phyloP scores from a whole-genome alignment of 2,329 filamentous ascomycete species.

The Colletotrichum spaethianum region DNA sequence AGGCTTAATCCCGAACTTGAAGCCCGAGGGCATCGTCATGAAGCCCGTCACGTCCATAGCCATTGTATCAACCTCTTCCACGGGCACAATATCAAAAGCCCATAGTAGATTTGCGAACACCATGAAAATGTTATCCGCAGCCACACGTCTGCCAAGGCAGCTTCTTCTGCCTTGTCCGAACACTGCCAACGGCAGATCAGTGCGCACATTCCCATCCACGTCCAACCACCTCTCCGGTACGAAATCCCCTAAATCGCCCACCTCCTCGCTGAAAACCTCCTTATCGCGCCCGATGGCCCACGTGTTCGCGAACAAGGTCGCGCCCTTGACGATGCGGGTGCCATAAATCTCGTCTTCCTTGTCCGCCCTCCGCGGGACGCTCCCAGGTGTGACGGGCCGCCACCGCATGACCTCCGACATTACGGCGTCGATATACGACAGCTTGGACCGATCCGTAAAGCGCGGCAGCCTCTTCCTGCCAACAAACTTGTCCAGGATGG shows the following conservation, averaged over 20 bases:
- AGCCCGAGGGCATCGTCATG: conserved; percentile 47
- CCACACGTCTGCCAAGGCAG: conserved; percentile 60
- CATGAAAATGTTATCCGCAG: conserved; percentile 61
- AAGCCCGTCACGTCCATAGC: conserved; percentile 46
- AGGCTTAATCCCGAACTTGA: conserved; percentile 47
- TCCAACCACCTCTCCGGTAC: conserved; percentile 51
- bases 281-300: conserved; percentile 56
- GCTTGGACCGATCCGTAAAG: conserved; percentile 53
- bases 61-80: conserved; percentile 44
- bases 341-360: conserved; percentile 54
- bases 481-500: conserved; percentile 57
- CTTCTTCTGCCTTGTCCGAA: conserved; percentile 66
- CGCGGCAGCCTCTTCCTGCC: conserved; percentile 55
- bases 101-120: conserved; percentile 61
- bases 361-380: conserved; percentile 56
- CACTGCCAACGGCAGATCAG: conserved; percentile 51
- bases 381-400: conserved; percentile 55
- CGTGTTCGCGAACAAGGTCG: conserved; percentile 58
- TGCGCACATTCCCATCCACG: conserved; percentile 40
- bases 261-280: conserved; percentile 55
- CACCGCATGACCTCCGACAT: conserved; percentile 61
- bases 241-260: conserved; percentile 46
- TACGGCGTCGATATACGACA: conserved; percentile 60
- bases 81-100: conserved; percentile 60
- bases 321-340: conserved; percentile 58